Base-by-base conservation (phyloP, 345 rosid genomes). In the Populus alba region DNA sequence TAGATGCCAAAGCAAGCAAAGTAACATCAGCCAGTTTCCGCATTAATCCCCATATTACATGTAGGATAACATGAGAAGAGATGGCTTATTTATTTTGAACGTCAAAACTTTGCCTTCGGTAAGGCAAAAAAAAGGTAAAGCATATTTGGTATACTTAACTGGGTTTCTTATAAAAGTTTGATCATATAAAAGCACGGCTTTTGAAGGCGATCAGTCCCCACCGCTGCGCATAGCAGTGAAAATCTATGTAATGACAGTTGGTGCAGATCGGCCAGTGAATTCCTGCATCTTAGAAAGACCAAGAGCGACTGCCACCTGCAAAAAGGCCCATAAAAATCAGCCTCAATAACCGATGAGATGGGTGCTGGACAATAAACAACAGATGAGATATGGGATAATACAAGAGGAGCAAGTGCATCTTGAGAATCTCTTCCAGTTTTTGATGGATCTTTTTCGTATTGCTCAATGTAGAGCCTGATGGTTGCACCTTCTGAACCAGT, bases 401-500 rank as follows among this genome's bases (percentile, higher is more conserved):
- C 98, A 82, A 94, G 91, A 71, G 98, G 98, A 85, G 91, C 89
- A 77, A 97, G 87, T 29, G 98, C 98, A 68, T 90, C 99, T 61
- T 88, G 89, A 25, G 99, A 92, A 43, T 91, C 97, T 84, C 99
- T 86, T 29, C 98, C 97, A 27, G 49, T 94, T 88, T 94, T 92
- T 9, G 94, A 90, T 65, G 98, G 77, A 88, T 97, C 96, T 87
- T 94, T 94, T 89, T 94, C 97, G 35, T 94, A 97, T 78, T 94
- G 98, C 84, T 97, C 99, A 45, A 97, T 92, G 86, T 97, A 97
- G 38, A 97, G 96, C 18, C 98, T 87, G 88, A 97, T 92, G 7
- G 99, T 94, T 78, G 97, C 99, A 78, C 99, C 99, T 86, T 89
- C 98, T 43, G 99, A 97, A 43, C 99, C 99, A 17, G 98, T 94